Evolutionary conservation across 2,329 filamentous ascomycete genomes (phyloP).

Genomic region (Aspergillus awamori): DNA sequence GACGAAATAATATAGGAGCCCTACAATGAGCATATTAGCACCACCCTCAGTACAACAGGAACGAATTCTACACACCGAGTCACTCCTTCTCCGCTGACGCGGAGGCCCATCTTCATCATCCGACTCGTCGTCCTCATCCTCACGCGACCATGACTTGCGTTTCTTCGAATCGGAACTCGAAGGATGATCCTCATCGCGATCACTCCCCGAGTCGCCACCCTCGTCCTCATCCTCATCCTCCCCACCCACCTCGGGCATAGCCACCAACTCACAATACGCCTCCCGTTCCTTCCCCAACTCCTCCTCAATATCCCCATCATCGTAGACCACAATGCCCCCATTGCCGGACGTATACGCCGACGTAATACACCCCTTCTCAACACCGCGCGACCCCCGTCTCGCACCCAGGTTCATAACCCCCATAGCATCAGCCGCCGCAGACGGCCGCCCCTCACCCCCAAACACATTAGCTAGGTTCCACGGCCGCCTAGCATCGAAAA

Average conservation of each 20-base stretch:
- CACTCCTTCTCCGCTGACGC: conserved; percentile 79
- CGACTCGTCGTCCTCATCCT: conserved; percentile 66
- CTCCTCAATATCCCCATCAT: conserved; percentile 92
- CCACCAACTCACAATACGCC: conserved; percentile 80
- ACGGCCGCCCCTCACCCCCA: conserved; percentile 60
- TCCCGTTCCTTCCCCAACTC: conserved; percentile 73
- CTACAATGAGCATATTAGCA: conserved; percentile 25
- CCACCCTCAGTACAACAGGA: background rate
- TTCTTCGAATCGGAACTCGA: conserved; percentile 58
- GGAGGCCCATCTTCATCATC: conserved; percentile 77
- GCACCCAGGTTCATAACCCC: conserved; percentile 47
- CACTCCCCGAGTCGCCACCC: conserved; percentile 61
- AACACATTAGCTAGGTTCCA: conserved; percentile 97
- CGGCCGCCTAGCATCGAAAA: conserved; percentile 85
- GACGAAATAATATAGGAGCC: conserved; percentile 47
- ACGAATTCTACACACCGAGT: conserved; percentile 63
- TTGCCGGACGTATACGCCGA: conserved; percentile 73
- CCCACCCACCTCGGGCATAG: conserved; percentile 89
- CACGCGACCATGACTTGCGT: conserved; percentile 76
- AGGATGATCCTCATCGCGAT: conserved; percentile 56
- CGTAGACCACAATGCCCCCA: conserved; percentile 90
- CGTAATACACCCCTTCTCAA: conserved; percentile 72
- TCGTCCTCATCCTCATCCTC: conserved; percentile 68
- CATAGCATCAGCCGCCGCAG: conserved; percentile 54
- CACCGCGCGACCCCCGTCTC: conserved; percentile 62